Evolutionary conservation across 495 filamentous ascomycete genomes (phyloP).

Genomic region (Letharia columbiana): DNA sequence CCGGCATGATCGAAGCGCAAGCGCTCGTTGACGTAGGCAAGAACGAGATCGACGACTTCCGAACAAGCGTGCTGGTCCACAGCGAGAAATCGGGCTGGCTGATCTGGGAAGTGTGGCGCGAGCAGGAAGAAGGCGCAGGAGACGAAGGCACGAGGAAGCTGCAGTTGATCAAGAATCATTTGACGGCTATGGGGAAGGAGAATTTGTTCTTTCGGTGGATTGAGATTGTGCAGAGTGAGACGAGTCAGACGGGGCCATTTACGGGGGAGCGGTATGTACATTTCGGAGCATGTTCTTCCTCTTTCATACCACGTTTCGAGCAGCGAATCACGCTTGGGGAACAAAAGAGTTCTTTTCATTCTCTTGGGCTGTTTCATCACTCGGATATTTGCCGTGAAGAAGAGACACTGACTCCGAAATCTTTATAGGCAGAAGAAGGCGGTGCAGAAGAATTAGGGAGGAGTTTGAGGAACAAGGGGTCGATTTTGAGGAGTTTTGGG

Average conservation of each 20-base stretch:
- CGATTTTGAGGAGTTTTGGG: slow-evolving; percentile 70
- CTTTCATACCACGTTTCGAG: not conserved
- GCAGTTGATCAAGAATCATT: slow-evolving; percentile 59
- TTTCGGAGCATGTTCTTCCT: not conserved
- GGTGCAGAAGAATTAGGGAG: slow-evolving; percentile 55
- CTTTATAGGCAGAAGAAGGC: slow-evolving; percentile 43
- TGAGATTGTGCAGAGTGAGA: slow-evolving; percentile 77
- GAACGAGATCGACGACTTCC: slow-evolving; percentile 47
- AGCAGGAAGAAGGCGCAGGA: slow-evolving; percentile 29
- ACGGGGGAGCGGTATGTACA: slow-evolving; percentile 43
- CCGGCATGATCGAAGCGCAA: slow-evolving; percentile 60
- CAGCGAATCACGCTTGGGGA: too few species aligned
- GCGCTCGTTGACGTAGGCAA: slow-evolving; percentile 53
- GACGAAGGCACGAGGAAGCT: slow-evolving; percentile 52
- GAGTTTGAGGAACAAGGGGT: slow-evolving; percentile 63
- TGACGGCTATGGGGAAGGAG: slow-evolving; percentile 68
- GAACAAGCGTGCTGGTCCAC: slow-evolving; percentile 56
- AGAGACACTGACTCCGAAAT: not conserved
- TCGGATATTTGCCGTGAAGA: not conserved
- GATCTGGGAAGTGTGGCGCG: slow-evolving; percentile 39
- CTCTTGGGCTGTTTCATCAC: too few species aligned
- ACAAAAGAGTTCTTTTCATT: not conserved
- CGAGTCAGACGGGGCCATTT: slow-evolving; percentile 63
- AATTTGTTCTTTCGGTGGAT: slow-evolving; percentile 79
- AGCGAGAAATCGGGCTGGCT: slow-evolving; percentile 59